Percentiles rank a stretch among this genome's conserved stretches.
Conservation (phyloP, 805 yeast species). For the Hanseniaspora nectarophila region DNA sequence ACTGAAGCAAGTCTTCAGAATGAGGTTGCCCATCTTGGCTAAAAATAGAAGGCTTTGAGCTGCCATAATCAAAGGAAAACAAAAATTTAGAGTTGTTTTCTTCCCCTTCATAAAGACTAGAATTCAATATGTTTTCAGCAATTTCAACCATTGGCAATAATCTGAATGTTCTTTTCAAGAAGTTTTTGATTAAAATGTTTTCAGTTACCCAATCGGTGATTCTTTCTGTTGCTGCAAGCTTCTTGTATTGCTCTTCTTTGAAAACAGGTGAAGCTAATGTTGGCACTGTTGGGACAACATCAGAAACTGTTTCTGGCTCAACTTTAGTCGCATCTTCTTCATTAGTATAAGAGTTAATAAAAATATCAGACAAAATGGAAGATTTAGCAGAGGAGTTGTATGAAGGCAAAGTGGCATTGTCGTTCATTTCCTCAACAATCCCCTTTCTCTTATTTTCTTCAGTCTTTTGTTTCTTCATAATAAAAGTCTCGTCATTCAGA, state of each 20-base stretch:
- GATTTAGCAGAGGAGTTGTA: neutral
- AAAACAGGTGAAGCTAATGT: neutral
- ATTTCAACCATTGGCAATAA: neutral
- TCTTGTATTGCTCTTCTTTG: neutral
- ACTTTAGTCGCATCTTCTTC: neutral
- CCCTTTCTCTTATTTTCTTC: neutral
- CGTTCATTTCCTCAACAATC: neutral
- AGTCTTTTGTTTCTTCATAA: neutral
- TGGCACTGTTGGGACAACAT: neutral
- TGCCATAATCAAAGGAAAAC: neutral
- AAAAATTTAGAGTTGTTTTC: neutral
- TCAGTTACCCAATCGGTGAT: neutral
- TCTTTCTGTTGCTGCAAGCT: neutral
- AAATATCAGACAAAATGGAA: neutral
- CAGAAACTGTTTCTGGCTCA: neutral
- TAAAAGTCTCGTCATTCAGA: slow-evolving; percentile 2
- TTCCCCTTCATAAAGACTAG: neutral
- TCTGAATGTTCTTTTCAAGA: neutral
- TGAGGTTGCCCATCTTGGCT: neutral
- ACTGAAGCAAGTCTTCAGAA: neutral
- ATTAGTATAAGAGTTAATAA: neutral
- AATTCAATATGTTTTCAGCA: neutral
- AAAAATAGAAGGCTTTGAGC: too few relatives aligned
- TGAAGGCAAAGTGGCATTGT: neutral
- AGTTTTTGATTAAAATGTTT: neutral